phyloP scores from a whole-genome alignment of 345 rosid genomes.

The Xanthoceras sorbifolium region DNA sequence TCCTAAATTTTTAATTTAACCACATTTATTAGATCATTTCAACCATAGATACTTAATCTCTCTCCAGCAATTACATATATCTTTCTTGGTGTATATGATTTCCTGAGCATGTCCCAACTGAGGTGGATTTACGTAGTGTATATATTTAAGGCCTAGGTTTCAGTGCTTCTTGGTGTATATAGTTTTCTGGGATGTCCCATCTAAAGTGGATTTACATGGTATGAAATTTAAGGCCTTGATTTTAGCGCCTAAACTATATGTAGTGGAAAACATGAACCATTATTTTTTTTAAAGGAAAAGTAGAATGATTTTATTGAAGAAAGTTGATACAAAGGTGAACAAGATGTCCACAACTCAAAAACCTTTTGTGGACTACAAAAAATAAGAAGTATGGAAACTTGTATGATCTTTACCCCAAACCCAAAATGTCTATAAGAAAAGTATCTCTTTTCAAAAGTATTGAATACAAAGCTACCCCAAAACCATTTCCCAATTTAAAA shows the following conservation, averaged over 20 bases:
- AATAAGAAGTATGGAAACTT: background rate
- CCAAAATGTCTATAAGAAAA: too few relatives aligned
- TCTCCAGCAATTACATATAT: background rate
- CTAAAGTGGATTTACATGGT: background rate
- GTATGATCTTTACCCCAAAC: background rate
- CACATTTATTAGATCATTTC: constrained; percentile 1
- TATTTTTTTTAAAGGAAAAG: too few relatives aligned
- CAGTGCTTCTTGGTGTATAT: background rate
- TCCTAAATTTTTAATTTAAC: constrained; percentile 3
- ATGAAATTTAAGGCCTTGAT: background rate
- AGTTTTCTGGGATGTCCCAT: background rate
- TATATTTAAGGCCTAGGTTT: background rate
- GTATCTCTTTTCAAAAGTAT: background rate
- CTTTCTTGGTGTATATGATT: background rate
- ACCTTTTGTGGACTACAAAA: background rate
- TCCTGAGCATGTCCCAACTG: background rate
- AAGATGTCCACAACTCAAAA: background rate
- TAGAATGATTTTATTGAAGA: too few relatives aligned
- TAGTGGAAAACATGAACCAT: background rate
- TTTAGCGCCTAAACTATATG: background rate
- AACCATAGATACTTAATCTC: background rate
- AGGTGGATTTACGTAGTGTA: background rate
- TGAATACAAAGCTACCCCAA: background rate
- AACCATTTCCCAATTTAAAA: background rate
- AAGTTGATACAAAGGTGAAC: background rate